phyloP scores from a whole-genome alignment of 441 rosid species.

The Daphne laureola region DNA sequence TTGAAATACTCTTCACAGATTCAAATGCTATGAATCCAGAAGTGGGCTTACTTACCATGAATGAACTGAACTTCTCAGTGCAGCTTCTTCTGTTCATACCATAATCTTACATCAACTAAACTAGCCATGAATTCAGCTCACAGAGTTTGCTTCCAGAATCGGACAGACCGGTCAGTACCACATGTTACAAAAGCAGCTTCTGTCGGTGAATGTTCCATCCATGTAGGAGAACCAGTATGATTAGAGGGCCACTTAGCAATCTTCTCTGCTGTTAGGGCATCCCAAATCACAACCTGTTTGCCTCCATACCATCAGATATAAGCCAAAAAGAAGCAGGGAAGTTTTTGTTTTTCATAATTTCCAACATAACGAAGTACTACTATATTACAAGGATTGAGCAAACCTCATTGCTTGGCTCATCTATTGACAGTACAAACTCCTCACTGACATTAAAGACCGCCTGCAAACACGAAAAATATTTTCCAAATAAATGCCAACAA shows the following conservation, averaged over 20 bases:
- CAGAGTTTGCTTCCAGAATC: constrained; percentile 67
- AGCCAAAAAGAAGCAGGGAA: constrained; percentile 1
- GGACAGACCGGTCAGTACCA: constrained; percentile 70
- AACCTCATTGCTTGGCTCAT: constrained; percentile 60
- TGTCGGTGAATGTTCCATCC: constrained; percentile 76
- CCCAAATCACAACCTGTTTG: constrained; percentile 68
- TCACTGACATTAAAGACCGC: constrained; percentile 79
- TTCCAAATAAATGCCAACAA: too few species aligned
- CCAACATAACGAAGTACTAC: too few species aligned
- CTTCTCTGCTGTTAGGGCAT: constrained; percentile 60
- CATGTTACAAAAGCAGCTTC: constrained; percentile 74
- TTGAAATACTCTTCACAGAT: too few species aligned
- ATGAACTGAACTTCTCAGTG: too few species aligned
- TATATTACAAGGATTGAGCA: constrained; percentile 9
- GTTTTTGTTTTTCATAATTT: not conserved
- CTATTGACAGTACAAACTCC: constrained; percentile 66
- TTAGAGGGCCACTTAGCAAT: constrained; percentile 75
- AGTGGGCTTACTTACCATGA: too few species aligned
- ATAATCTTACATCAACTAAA: too few species aligned
- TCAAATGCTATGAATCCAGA: too few species aligned
- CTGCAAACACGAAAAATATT: constrained; percentile 25
- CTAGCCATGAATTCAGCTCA: constrained; percentile 8
- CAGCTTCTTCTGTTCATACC: too few species aligned
- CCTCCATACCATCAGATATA: constrained; percentile 13
- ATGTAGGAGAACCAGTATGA: constrained; percentile 67